Base-by-base conservation (phyloP, 805 yeast genomes). In the Metahyphopichia silvanorum region DNA sequence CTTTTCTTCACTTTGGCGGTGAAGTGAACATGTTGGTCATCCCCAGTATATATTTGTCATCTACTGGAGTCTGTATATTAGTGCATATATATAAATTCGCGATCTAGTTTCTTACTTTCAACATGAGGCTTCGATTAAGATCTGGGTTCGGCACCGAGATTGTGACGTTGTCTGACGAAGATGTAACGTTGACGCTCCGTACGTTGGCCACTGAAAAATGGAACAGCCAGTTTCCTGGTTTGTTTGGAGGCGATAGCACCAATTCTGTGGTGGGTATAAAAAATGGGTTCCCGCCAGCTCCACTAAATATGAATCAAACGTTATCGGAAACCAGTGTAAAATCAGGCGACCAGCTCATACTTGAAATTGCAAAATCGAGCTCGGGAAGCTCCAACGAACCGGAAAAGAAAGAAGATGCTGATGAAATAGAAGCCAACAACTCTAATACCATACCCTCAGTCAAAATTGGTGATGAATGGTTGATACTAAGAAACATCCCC, bases 211-310 rank as follows among this genome's bases (percentile, higher is more conserved):
- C 22, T n/a, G n/a, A n/a, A n/a, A n/a, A n/a, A n/a, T n/a, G n/a
- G n/a, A n/a, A n/a, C n/a, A n/a, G n/a, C n/a, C n/a, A n/a, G n/a
- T n/a, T n/a, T n/a, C n/a, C n/a, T n/a, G n/a, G n/a, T n/a, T n/a
- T n/a, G n/a, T n/a, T n/a, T n/a, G n/a, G n/a, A 16, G 9, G 7
- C 15, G 21, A 20, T 15, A 10, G 16, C 5, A 20, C n/a, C n/a
- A 13, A 16, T 13, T 13, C 21, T 13, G 35, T 54, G 3, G 14
- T 21, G 4, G 33, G 39, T 8, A 51, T 80, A 32, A 71, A 72
- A 38, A 55, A 44, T 28, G 88, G 89, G 2, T 82, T 71, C 47
- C 91, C 89, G 1, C 85, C 85, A 1, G 71, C 63, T 37, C 40
- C 55, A 2, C 35, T 80, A 2, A 63, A 60, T 16, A 37, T 66